These are phyloP conservation scores for Termitomyces sp. DNA, from an alignment of 768 basidiomycete species.

Conservation along the genomic window DNA sequence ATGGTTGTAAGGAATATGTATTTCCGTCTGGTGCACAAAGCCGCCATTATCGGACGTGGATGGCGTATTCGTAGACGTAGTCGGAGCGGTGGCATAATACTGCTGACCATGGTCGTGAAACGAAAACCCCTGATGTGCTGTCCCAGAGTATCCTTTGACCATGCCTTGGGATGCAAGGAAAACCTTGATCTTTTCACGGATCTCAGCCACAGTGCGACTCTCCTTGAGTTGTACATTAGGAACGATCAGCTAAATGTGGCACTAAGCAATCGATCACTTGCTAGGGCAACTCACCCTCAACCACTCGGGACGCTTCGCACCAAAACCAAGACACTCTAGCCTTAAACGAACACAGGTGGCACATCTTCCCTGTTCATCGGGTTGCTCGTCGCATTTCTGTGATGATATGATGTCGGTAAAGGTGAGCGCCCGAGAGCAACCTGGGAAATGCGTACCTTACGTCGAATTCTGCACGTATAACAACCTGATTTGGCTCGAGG, in stretches of 20 bases:
- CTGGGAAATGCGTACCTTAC: slow-evolving; percentile 50
- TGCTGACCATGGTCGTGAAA: slow-evolving; percentile 3
- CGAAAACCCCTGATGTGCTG: slow-evolving; percentile 2
- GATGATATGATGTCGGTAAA: slow-evolving; percentile 10
- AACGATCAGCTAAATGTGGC: slow-evolving; percentile 5
- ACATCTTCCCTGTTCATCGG: slow-evolving; percentile 56
- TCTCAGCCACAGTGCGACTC: slow-evolving; percentile 3
- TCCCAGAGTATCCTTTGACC: slow-evolving; percentile 7
- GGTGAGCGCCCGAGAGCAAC: not conserved
- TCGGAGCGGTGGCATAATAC: not conserved
- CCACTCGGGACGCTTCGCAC: slow-evolving; percentile 82
- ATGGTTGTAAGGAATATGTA: not conserved
- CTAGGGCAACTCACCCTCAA: slow-evolving; percentile 50
- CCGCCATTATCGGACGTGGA: not conserved
- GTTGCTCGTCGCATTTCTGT: slow-evolving; percentile 83
- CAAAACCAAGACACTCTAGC: slow-evolving; percentile 81
- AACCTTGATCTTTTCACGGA: slow-evolving; percentile 8
- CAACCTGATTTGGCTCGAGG: slow-evolving; percentile 79
- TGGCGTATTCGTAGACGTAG: not conserved
- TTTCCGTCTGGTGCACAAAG: not conserved
- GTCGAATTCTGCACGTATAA: slow-evolving; percentile 81
- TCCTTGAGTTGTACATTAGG: slow-evolving; percentile 1
- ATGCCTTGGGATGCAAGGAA: slow-evolving; percentile 9
- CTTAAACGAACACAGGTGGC: slow-evolving; percentile 73
- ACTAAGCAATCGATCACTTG: slow-evolving; percentile 3